phyloP scores from a whole-genome alignment of 495 filamentous ascomycete species.

The Penicillium psychrofluorescens region DNA sequence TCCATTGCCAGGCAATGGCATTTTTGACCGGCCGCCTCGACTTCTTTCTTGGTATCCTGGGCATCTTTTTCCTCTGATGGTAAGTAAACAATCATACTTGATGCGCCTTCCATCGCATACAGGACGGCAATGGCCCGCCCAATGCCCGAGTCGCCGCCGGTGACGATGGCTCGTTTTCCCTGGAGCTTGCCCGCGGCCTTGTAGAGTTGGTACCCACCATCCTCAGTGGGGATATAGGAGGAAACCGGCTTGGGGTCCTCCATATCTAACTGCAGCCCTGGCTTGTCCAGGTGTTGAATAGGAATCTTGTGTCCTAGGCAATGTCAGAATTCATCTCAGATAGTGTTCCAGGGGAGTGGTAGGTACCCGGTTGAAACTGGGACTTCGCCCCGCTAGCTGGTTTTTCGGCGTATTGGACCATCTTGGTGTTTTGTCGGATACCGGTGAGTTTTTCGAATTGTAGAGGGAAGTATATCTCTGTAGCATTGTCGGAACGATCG shows the following conservation, averaged over 20 bases:
- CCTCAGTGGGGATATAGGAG: constrained; percentile 60
- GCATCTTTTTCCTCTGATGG: constrained; percentile 75
- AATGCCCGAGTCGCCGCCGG: constrained; percentile 78
- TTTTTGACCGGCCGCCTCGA: constrained; percentile 57
- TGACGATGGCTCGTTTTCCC: constrained; percentile 73
- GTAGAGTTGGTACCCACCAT: constrained; percentile 67
- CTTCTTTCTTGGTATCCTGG: constrained; percentile 63
- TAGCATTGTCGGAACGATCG: not conserved
- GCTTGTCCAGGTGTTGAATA: constrained; percentile 58
- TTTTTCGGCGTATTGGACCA: constrained; percentile 14
- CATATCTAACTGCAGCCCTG: constrained; percentile 64
- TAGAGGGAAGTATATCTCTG: too few species aligned
- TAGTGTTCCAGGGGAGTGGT: too few species aligned
- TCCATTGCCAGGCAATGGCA: constrained; percentile 59
- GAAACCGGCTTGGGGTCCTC: constrained; percentile 54
- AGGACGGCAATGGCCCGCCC: constrained; percentile 75
- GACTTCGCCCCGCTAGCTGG: constrained; percentile 18
- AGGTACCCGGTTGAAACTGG: constrained; percentile 18
- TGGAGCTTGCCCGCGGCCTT: constrained; percentile 70
- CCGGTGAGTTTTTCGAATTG: too few species aligned
- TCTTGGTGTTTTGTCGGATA: constrained; percentile 1
- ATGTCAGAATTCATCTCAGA: too few species aligned
- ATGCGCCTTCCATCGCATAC: constrained; percentile 78
- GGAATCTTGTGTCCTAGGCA: constrained; percentile 59
- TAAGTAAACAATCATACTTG: constrained; percentile 65